Conservation (phyloP, 2,329 filamentous ascomycete species). For the Metarhizium anisopliae region DNA sequence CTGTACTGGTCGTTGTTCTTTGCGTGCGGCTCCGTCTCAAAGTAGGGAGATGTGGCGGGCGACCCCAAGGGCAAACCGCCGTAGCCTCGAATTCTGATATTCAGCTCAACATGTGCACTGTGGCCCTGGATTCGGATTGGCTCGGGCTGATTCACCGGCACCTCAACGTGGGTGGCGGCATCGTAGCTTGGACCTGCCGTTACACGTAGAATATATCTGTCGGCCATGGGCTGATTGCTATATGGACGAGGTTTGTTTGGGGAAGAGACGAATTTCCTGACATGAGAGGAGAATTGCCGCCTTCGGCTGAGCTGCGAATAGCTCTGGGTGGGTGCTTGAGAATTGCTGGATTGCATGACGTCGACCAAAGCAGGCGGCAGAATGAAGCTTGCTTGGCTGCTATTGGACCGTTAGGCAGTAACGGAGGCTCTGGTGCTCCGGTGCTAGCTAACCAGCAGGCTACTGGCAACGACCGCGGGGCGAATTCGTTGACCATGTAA, state of each 20-base stretch:
- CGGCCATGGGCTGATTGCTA: conserved; percentile 36
- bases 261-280: not conserved
- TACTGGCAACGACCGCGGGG: too few species aligned
- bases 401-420: too few species aligned
- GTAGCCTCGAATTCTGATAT: conserved; percentile 62
- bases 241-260: not conserved
- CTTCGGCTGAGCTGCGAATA: not conserved
- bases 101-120: conserved; percentile 57
- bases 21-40: conserved; percentile 58
- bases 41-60: conserved; percentile 67
- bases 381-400: not conserved
- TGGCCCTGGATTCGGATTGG: conserved; percentile 54
- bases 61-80: conserved; percentile 62
- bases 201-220: conserved; percentile 71
- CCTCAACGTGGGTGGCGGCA: conserved; percentile 56
- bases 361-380: not conserved
- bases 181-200: conserved; percentile 77
- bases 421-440: too few species aligned
- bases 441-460: too few species aligned
- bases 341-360: not conserved
- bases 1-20: conserved; percentile 70
- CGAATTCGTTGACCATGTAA: too few species aligned
- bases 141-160: conserved; percentile 65
- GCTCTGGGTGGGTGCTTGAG: not conserved
- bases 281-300: not conserved